Base-by-base conservation (phyloP, 768 basidiomycete species). In the Rhizopogon vulgaris region DNA sequence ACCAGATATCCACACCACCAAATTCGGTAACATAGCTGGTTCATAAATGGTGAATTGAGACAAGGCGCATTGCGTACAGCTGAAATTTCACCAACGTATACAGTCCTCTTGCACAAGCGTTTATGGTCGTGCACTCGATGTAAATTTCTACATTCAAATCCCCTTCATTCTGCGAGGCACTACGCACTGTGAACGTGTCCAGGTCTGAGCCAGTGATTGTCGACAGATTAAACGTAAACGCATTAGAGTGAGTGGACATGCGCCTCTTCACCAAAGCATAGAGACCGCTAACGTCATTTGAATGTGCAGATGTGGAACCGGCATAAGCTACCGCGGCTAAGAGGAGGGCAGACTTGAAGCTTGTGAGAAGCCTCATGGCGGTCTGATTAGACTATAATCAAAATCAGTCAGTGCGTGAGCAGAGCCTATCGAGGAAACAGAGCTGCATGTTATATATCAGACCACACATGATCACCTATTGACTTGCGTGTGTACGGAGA, bases 1-100 rank as follows among this genome's bases (percentile, higher is more conserved):
- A 74, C 69, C 70, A 74, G 41, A 74, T 74, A 43, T 74, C 73
- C 5, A 73, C 69, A 1, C 66, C 64, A 4, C 64, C 70, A 42
- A 64, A 61, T 25, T 69, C 64, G 1, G 69, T 73, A 34, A 70
- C 60, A 52, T 73, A 74, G 2, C 70, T 71, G 30, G 14, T 34
- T 9, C 24, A 24, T 22, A 74, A 3, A 46, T 45, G 15, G 22
- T 10, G 17, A 14, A 3, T 49, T 15, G 36, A 22, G 22, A 15
- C 3, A 48, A n/a, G 37, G 41, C 32, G 27, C 15, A 32, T 25
- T 32, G 10, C 32, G 14, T 12, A 25, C 37, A 24, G n/a, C 11
- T 1, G 18, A 38, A 9, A 32, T 14, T 24, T 40, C 15, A 60
- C 70, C 3, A 49, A 72, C 72, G 66, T 67, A 54, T 73, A 72